Conservation (phyloP, 371 early-diverging fungal species). For the Phascolomyces articulosus region DNA sequence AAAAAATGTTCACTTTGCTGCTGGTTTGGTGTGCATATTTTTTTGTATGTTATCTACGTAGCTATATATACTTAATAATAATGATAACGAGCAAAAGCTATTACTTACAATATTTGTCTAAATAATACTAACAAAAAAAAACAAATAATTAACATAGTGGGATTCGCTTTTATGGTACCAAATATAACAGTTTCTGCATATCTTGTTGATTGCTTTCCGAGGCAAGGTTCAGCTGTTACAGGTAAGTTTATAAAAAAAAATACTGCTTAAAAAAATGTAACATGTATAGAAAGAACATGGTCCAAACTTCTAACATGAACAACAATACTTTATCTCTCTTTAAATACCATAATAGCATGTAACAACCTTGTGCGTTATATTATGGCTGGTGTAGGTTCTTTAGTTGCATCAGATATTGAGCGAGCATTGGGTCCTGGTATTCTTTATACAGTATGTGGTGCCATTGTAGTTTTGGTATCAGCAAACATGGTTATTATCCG, state of each 20-base stretch:
- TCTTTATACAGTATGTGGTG: slow-evolving; percentile 38
- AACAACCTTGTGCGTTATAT: slow-evolving; percentile 43
- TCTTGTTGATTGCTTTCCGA: slow-evolving; percentile 44
- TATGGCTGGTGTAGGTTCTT: slow-evolving; percentile 42
- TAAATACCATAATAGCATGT: slow-evolving; percentile 37
- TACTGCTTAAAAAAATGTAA: no score
- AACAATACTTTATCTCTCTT: no score
- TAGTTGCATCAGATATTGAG: slow-evolving; percentile 35
- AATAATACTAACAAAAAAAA: no score
- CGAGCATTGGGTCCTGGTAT: slow-evolving; percentile 31
- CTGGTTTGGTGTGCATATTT: slow-evolving; percentile 38
- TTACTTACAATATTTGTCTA: background rate
- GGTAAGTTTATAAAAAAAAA: no score
- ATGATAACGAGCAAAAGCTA: background rate
- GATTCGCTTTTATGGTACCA: slow-evolving; percentile 32
- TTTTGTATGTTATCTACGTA: no score
- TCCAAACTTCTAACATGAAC: no score
- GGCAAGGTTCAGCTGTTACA: slow-evolving; percentile 42
- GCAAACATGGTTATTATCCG: background rate
- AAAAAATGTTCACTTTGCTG: slow-evolving; percentile 42
- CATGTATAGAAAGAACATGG: no score
- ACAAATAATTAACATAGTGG: slow-evolving; percentile 35
- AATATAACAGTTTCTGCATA: slow-evolving; percentile 39
- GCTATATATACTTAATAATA: no score
- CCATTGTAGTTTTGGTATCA: background rate